Conservation (phyloP, 2,329 filamentous ascomycete genomes). For the Hypoxylon sp. region DNA sequence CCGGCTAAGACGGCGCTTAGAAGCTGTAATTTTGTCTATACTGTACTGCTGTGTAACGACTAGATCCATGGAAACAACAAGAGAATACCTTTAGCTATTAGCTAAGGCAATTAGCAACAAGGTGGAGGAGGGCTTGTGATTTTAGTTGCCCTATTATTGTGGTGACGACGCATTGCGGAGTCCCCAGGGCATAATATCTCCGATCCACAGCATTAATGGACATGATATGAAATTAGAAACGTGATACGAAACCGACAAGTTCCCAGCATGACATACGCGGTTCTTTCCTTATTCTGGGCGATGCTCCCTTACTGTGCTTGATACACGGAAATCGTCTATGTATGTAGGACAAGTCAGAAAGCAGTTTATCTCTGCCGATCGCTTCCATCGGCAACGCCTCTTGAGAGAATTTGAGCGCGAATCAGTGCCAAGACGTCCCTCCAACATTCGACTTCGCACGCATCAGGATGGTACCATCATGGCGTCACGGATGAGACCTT, state of each 20-base stretch:
- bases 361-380: slow-evolving; percentile 33
- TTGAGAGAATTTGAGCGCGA: slow-evolving; percentile 36
- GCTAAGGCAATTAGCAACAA: slow-evolving; percentile 10
- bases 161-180: slow-evolving; percentile 16
- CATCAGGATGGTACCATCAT: slow-evolving; percentile 41
- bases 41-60: slow-evolving; percentile 16
- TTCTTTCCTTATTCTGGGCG: neutral
- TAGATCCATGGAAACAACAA: neutral
- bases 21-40: neutral
- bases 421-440: slow-evolving; percentile 35
- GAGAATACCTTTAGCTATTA: slow-evolving; percentile 1
- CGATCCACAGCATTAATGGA: neutral
- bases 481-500: slow-evolving; percentile 35
- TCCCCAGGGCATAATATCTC: neutral
- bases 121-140: slow-evolving; percentile 25
- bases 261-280: too few relatives aligned
- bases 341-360: slow-evolving; percentile 26
- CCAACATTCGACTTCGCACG: slow-evolving; percentile 36
- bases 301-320: slow-evolving; percentile 13
- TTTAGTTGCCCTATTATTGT: slow-evolving; percentile 12
- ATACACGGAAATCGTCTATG: too few relatives aligned
- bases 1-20: neutral
- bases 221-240: neutral
- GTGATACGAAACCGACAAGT: neutral
- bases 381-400: slow-evolving; percentile 36